These are phyloP conservation scores for Boletales sp. DNA, from an alignment of 768 basidiomycete species.

Conservation along the genomic window DNA sequence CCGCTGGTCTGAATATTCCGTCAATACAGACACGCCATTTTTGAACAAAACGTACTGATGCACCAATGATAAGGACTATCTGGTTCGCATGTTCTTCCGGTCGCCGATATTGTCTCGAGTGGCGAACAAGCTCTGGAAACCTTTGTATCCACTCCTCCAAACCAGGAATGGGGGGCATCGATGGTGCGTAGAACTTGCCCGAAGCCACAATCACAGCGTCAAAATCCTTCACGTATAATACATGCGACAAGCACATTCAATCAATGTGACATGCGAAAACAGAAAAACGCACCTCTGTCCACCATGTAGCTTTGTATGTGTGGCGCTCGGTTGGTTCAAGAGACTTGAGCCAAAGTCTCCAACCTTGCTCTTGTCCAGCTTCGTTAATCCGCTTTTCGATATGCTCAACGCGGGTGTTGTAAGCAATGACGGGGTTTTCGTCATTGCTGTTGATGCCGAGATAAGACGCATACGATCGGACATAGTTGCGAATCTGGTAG, in stretches of 20 bases:
- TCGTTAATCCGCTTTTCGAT: slow-evolving; percentile 37
- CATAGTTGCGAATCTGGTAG: slow-evolving; percentile 33
- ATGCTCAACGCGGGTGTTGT: slow-evolving; percentile 47
- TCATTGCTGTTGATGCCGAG: slow-evolving; percentile 43
- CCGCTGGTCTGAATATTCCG: slow-evolving; percentile 1
- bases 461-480: slow-evolving; percentile 41
- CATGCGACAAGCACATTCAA: neutral
- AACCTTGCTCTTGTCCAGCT: slow-evolving; percentile 30
- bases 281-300: slow-evolving; percentile 9
- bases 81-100: slow-evolving; percentile 36
- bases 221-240: slow-evolving; percentile 4
- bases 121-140: slow-evolving; percentile 34
- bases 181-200: slow-evolving; percentile 12
- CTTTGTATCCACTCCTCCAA: slow-evolving; percentile 11
- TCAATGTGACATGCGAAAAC: neutral
- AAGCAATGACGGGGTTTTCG: slow-evolving; percentile 34
- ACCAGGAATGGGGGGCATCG: slow-evolving; percentile 13
- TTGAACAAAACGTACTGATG: slow-evolving; percentile 1
- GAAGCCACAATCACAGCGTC: slow-evolving; percentile 13
- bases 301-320: slow-evolving; percentile 31
- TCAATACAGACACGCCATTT: neutral
- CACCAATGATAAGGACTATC: slow-evolving; percentile 42
- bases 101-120: slow-evolving; percentile 41
- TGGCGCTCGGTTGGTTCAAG: slow-evolving; percentile 19
- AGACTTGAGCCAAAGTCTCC: slow-evolving; percentile 34